Percentiles rank a stretch among this genome's conserved stretches.
These are phyloP conservation scores for Gracilariopsis chorda DNA, from an alignment of 23 red algal genomes.

Conservation along the genomic window DNA sequence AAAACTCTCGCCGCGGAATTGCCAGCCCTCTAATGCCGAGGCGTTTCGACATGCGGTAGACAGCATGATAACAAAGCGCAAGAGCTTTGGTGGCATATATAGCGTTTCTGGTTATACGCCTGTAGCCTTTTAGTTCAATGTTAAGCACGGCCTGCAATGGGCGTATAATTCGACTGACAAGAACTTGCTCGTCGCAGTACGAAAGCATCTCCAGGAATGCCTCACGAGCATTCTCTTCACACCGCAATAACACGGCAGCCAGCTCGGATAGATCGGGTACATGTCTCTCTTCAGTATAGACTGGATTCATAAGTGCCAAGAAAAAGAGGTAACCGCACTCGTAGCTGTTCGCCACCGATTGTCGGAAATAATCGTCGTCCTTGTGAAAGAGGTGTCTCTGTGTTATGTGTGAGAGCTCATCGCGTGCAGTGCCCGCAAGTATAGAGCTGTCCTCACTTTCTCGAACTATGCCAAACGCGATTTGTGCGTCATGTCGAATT, in stretches of 20 bases:
- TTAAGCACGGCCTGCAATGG: slow-evolving; percentile 71
- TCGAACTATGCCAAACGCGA: slow-evolving; percentile 52
- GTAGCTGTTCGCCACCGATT: slow-evolving; percentile 30
- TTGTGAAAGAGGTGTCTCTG: neutral
- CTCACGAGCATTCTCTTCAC: slow-evolving; percentile 35
- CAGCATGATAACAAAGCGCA: slow-evolving; percentile 58
- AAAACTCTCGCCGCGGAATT: slow-evolving; percentile 64
- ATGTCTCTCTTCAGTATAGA: slow-evolving; percentile 21
- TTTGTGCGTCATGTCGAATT: slow-evolving; percentile 58
- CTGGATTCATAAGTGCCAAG: slow-evolving; percentile 51
- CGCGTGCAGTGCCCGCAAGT: neutral
- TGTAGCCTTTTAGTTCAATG: slow-evolving; percentile 45
- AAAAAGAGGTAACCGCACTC: slow-evolving; percentile 59
- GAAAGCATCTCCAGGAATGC: slow-evolving; percentile 32
- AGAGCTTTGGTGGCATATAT: slow-evolving; percentile 63
- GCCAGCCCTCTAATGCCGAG: slow-evolving; percentile 10
- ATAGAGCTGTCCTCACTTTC: slow-evolving; percentile 1
- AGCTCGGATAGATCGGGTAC: slow-evolving; percentile 48
- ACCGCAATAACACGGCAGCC: slow-evolving; percentile 29
- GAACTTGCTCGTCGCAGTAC: slow-evolving; percentile 35
- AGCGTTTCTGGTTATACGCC: slow-evolving; percentile 56
- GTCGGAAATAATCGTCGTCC: slow-evolving; percentile 56
- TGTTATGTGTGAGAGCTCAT: slow-evolving; percentile 3
- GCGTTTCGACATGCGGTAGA: slow-evolving; percentile 33
- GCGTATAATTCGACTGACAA: slow-evolving; percentile 44